Conservation (phyloP, 176 grass and related monocot genomes). For the Zea luxurians region DNA sequence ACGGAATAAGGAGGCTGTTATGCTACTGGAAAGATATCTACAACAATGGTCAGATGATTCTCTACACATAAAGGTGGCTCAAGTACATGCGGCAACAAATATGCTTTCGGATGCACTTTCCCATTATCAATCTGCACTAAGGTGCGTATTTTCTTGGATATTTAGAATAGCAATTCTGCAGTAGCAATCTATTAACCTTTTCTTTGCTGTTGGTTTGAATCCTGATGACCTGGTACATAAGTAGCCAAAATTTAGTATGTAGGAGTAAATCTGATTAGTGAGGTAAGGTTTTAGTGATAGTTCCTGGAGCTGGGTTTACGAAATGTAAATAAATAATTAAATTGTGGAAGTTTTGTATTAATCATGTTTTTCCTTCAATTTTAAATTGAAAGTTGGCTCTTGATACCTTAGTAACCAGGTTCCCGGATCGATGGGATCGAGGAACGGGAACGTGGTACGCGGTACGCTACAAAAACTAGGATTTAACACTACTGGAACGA, state of each 20-base stretch:
- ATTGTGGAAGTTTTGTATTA: not conserved
- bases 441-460: too few relatives aligned
- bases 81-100: conserved; percentile 84
- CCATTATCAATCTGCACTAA: conserved; percentile 96
- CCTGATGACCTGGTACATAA: not conserved
- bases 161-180: conserved; percentile 23
- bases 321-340: conserved; percentile 9
- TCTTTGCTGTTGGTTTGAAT: conserved; percentile 11
- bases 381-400: conserved; percentile 1
- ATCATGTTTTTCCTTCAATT: not conserved
- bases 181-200: not conserved
- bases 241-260: not conserved
- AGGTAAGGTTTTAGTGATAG: not conserved
- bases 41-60: conserved; percentile 88
- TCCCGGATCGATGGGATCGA: too few relatives aligned
- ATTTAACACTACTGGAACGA: too few relatives aligned
- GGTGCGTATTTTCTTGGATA: conserved; percentile 45
- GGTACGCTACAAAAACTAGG: too few relatives aligned
- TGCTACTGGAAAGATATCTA: conserved; percentile 81
- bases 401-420: too few relatives aligned
- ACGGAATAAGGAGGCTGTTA: conserved; percentile 81
- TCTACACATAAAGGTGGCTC: conserved; percentile 90
- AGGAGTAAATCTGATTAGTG: conserved; percentile 1
- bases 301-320: not conserved
- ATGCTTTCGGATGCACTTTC: conserved; percentile 92